Percentiles rank a stretch among this genome's conserved stretches.
Evolutionary conservation across 1,139 yeast species (phyloP).

Genomic region (Meyerozyma carpophila): DNA sequence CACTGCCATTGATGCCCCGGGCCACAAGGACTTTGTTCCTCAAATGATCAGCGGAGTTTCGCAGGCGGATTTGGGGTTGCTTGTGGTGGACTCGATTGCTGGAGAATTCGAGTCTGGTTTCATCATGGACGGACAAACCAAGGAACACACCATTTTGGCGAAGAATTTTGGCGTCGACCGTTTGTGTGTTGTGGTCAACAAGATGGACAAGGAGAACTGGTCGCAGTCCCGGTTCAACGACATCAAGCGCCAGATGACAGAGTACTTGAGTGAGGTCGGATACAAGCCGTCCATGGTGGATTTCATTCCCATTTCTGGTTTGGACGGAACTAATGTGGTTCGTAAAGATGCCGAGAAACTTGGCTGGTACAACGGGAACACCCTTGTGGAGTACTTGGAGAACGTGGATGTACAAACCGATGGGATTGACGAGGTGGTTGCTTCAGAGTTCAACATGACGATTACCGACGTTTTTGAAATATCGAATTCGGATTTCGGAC

Average conservation of each 20-base stretch:
- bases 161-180: constrained; percentile 75
- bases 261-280: constrained; percentile 62
- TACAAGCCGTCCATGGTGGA: constrained; percentile 44
- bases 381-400: constrained; percentile 57
- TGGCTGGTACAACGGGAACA: constrained; percentile 64
- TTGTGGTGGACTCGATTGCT: constrained; percentile 71
- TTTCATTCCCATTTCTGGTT: constrained; percentile 84
- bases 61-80: constrained; percentile 63
- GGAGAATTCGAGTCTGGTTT: constrained; percentile 93
- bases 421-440: constrained; percentile 15
- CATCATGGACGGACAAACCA: constrained; percentile 83
- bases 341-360: constrained; percentile 25
- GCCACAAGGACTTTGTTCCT: constrained; percentile 47
- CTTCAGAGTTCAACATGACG: constrained; percentile 43
- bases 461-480: constrained; percentile 42
- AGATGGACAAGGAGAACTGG: constrained; percentile 80
- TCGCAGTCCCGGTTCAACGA: constrained; percentile 56
- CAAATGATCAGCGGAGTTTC: constrained; percentile 51
- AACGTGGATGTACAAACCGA: constrained; percentile 15
- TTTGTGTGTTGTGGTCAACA: constrained; percentile 77
- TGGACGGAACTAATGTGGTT: constrained; percentile 77
- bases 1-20: constrained; percentile 94
- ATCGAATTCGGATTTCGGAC: constrained; percentile 36
- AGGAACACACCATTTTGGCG: constrained; percentile 85
- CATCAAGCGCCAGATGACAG: constrained; percentile 53